These are phyloP conservation scores for Amyloporia xantha DNA, from an alignment of 768 basidiomycete species.

Conservation along the genomic window DNA sequence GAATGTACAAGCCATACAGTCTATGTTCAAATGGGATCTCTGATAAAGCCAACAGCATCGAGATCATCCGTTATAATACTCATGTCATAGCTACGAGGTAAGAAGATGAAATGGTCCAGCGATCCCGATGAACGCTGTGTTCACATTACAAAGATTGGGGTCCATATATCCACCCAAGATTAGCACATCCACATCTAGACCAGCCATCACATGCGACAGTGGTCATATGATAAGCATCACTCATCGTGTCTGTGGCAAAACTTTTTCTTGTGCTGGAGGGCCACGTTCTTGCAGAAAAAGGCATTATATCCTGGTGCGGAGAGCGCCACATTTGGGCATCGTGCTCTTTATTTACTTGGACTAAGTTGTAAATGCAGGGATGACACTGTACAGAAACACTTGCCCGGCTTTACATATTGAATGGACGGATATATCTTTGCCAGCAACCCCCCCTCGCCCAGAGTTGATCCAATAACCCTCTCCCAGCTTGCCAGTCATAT, in stretches of 20 bases:
- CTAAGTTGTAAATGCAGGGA: slow-evolving; percentile 29
- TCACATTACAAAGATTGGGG: too few relatives aligned
- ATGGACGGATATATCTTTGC: slow-evolving; percentile 12
- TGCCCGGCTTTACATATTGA: slow-evolving; percentile 32
- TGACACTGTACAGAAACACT: slow-evolving; percentile 40
- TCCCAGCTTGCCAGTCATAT: slow-evolving; percentile 25
- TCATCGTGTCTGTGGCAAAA: slow-evolving; percentile 46
- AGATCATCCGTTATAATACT: too few relatives aligned
- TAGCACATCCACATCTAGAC: too few relatives aligned
- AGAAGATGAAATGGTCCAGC: too few relatives aligned
- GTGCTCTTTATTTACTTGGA: neutral
- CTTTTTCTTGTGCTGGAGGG: slow-evolving; percentile 44
- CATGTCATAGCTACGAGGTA: too few relatives aligned
- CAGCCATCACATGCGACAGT: too few relatives aligned
- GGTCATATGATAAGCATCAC: too few relatives aligned
- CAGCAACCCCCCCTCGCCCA: neutral
- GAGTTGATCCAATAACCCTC: slow-evolving; percentile 18
- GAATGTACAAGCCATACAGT: too few relatives aligned
- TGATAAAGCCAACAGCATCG: too few relatives aligned
- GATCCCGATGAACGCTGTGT: too few relatives aligned
- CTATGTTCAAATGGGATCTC: too few relatives aligned
- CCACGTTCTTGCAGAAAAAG: slow-evolving; percentile 40
- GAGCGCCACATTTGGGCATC: neutral
- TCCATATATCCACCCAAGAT: too few relatives aligned
- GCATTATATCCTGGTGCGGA: slow-evolving; percentile 27